Base-by-base conservation (phyloP, 768 basidiomycete genomes). In the Candolleomyces eurysporus region DNA sequence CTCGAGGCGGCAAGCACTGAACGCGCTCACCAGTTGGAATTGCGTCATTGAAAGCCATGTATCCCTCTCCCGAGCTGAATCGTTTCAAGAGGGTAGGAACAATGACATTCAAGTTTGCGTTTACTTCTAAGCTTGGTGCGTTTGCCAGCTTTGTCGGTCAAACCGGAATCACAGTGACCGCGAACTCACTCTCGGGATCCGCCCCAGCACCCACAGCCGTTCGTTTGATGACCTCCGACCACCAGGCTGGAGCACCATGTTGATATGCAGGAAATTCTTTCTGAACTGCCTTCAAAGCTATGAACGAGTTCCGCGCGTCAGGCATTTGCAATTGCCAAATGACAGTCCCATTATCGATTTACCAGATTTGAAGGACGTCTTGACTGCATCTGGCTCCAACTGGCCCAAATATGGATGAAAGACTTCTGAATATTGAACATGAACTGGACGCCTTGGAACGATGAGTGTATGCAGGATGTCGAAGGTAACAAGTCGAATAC, bases 171-270 rank as follows among this genome's bases (percentile, higher is more conserved):
- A 50, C 9, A 14, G 51, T 32, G 42, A n/a, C 5, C 22, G 39
- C 11, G 32, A n/a, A 67, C 76, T 63, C 62, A 87, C 88, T 81
- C 66, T 75, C 69, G 52, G 81, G 69, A 72, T 88, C 77, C 3
- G 86, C 91, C 0, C 90, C 90, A 48, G 91, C 90, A 4, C 86
- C 90, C 2, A 91, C 71, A 17, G 91, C 91, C 42, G 92, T 93
- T 60, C 83, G 75, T 60, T 77, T 78, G 63, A 94, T 87, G 43
- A 94, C 90, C 63, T 90, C 86, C n/a, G 76, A 71, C 92, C 92
- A 94, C 91, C 90, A 93, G 3, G 68, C 71, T 36, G 80, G 70
- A 51, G 80, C 79, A 52, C 87, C 87, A 16, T 77, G 72, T 52
- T 72, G 69, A 68, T 91, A 92, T 0, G 76, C 81, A 1, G 90